Conservation (phyloP, 345 rosid species). For the Cardiospermum halicacabum region DNA sequence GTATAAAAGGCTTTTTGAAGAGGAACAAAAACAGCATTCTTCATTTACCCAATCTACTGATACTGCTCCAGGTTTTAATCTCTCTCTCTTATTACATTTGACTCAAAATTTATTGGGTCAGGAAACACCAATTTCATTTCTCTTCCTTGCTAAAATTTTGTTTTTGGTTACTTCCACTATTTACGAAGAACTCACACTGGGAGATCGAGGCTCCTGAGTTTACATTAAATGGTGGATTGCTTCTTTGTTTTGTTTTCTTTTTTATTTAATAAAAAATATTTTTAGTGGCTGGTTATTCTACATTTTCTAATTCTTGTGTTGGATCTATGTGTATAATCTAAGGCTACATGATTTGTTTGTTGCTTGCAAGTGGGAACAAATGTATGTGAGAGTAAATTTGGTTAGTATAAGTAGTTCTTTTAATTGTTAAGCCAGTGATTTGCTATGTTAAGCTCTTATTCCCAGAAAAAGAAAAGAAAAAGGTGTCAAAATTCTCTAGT, state of each 20-base stretch:
- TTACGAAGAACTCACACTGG: background rate
- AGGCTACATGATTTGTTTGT: background rate
- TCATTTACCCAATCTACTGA: constrained; percentile 39
- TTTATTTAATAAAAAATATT: too few species aligned
- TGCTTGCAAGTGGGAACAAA: background rate
- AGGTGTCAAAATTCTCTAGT: too few species aligned
- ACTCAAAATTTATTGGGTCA: background rate
- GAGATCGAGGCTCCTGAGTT: background rate
- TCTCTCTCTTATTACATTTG: constrained; percentile 10
- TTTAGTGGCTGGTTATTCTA: background rate
- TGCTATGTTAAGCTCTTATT: background rate
- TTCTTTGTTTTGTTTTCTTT: background rate
- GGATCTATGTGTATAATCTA: background rate
- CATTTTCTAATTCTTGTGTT: background rate
- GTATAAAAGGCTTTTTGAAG: constrained; percentile 91
- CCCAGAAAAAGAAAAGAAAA: too few species aligned
- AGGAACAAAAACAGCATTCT: constrained; percentile 66
- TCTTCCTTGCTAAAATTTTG: background rate
- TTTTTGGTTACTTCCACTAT: background rate
- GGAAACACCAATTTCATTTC: background rate
- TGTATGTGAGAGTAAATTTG: background rate
- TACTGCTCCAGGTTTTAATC: constrained; percentile 51
- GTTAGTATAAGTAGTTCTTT: background rate
- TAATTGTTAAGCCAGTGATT: background rate
- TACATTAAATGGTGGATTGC: background rate